Percentiles rank a stretch among this genome's conserved stretches.
These are phyloP conservation scores for Fusarium sp. DNA, from an alignment of 2,329 filamentous ascomycete species.

Conservation along the genomic window DNA sequence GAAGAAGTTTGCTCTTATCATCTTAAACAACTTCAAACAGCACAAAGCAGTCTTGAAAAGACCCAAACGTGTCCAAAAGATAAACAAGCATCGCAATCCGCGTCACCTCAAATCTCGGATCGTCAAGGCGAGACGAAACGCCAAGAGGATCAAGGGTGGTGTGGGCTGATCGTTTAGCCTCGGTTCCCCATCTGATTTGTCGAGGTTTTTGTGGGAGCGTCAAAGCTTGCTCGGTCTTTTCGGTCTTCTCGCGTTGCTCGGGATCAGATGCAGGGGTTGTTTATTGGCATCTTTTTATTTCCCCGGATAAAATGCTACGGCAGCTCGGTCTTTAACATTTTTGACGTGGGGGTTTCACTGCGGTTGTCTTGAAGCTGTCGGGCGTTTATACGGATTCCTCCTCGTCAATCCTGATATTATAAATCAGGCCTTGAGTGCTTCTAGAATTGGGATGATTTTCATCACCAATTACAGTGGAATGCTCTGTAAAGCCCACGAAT, in stretches of 20 bases:
- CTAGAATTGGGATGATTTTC: background rate
- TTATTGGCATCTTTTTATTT: background rate
- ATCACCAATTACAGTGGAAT: background rate
- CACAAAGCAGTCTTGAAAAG: too few species aligned
- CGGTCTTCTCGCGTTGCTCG: background rate
- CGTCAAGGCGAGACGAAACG: background rate
- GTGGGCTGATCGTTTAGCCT: constrained; percentile 6
- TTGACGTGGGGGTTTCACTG: background rate
- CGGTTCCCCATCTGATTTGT: background rate
- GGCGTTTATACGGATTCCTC: background rate
- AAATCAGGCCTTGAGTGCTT: background rate
- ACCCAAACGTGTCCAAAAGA: background rate
- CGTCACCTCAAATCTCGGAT: constrained; percentile 1
- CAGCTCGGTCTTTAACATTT: background rate
- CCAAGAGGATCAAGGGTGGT: background rate
- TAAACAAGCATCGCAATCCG: constrained; percentile 4
- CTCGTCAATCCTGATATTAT: background rate
- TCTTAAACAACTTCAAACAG: background rate
- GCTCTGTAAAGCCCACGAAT: background rate
- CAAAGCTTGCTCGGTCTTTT: background rate
- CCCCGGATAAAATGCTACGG: background rate
- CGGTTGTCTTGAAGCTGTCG: background rate
- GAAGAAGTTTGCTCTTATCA: background rate
- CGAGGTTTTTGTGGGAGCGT: background rate
- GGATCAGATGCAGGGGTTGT: background rate